Evolutionary conservation across 2,329 filamentous ascomycete species (phyloP).

Genomic region (Talaromyces verruculosus): DNA sequence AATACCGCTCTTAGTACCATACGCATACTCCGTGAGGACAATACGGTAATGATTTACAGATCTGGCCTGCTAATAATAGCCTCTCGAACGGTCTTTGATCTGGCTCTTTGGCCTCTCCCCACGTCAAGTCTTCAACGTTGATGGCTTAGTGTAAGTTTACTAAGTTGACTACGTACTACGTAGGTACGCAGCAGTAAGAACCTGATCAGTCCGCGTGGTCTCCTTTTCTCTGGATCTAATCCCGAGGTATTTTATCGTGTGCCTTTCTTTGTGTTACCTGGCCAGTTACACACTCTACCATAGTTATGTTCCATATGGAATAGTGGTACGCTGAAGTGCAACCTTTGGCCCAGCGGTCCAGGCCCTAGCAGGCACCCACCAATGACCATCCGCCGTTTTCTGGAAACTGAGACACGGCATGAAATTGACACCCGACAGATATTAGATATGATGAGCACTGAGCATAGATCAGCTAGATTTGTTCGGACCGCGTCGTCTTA

Average conservation of each 20-base stretch:
- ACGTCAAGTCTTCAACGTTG: neutral
- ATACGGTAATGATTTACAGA: conserved; percentile 7
- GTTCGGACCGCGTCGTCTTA: neutral
- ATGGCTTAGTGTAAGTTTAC: neutral
- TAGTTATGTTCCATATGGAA: no score
- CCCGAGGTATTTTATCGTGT: neutral
- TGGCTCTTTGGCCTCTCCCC: neutral
- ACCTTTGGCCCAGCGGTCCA: conserved; percentile 1
- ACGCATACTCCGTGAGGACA: no score
- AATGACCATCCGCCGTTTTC: neutral
- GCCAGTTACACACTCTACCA: neutral
- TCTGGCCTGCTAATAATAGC: conserved; percentile 3
- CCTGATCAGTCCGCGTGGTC: neutral
- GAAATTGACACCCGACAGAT: neutral
- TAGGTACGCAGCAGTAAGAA: neutral
- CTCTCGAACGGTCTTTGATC: neutral
- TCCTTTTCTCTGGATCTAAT: neutral
- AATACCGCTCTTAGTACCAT: neutral
- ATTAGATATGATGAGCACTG: neutral
- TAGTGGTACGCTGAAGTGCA: neutral
- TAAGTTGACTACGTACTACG: neutral
- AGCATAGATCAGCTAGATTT: neutral
- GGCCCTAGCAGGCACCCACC: conserved; percentile 3
- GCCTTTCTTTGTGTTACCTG: neutral
- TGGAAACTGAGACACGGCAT: conserved; percentile 6